These are phyloP conservation scores for Vickermania spadyakhi DNA, from an alignment of 208 protist genomes.

Conservation along the genomic window DNA sequence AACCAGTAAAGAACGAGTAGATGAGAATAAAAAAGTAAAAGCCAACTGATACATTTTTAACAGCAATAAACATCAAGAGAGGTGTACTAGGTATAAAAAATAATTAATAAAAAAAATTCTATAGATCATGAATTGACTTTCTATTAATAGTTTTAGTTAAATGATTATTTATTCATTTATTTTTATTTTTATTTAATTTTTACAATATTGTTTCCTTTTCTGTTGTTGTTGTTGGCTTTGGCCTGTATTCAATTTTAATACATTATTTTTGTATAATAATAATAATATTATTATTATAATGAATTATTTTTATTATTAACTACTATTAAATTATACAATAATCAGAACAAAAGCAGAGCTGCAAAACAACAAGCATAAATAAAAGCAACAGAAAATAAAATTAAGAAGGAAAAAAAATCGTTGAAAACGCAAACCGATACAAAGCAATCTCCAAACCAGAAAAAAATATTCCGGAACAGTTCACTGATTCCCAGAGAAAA, in stretches of 20 bases:
- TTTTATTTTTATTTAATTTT: not conserved
- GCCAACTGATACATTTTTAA: not conserved
- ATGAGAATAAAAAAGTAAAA: not conserved
- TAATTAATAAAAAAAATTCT: no score
- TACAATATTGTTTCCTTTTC: not conserved
- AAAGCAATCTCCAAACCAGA: not conserved
- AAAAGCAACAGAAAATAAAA: not conserved
- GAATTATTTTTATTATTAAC: not conserved
- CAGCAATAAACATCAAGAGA: not conserved
- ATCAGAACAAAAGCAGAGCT: not conserved
- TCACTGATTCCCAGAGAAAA: not conserved
- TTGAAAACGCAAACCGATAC: not conserved
- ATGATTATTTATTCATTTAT: not conserved
- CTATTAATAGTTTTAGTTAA: not conserved
- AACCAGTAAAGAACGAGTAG: not conserved
- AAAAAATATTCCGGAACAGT: not conserved
- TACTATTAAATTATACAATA: not conserved
- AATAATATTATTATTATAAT: conserved; percentile 1
- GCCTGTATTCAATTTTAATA: not conserved
- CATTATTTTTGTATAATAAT: not conserved
- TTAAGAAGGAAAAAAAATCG: not conserved
- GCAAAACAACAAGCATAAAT: not conserved
- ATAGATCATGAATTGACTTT: not conserved
- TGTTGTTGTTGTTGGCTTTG: not conserved
- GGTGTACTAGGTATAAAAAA: no score